A percentile compares a stretch with the other conserved stretches of the same genome.
Evolutionary conservation across 352 stramenopile species (phyloP).

Genomic region (Globisporangium uncinulatum): DNA sequence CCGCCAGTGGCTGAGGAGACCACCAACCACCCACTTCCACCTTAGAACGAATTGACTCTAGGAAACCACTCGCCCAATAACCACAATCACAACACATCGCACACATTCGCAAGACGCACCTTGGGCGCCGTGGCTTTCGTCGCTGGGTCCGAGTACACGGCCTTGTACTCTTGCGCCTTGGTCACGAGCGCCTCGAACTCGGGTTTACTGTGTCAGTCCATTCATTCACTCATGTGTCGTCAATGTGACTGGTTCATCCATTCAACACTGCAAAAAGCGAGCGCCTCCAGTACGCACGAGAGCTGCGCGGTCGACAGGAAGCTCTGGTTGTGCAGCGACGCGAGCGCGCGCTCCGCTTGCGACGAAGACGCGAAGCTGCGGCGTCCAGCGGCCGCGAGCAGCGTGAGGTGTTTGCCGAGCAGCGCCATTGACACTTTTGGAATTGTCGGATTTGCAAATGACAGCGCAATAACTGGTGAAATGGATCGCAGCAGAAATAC

Average conservation of each 20-base stretch:
- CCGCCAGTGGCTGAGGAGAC: conserved; percentile 51
- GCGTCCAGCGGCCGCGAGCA: not conserved
- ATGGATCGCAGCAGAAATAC: too few species aligned
- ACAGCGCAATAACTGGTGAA: too few species aligned
- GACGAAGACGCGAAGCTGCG: not conserved
- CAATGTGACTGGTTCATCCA: too few species aligned
- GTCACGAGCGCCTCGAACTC: conserved; percentile 57
- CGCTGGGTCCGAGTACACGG: conserved; percentile 43
- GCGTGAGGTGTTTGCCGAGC: too few species aligned
- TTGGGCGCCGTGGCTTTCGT: conserved; percentile 55
- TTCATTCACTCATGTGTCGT: not conserved
- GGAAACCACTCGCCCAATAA: too few species aligned
- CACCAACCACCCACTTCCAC: too few species aligned
- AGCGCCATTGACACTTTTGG: too few species aligned
- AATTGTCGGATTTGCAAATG: too few species aligned
- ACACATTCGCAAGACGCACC: too few species aligned
- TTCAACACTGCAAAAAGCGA: too few species aligned
- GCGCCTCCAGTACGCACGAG: conserved; percentile 27
- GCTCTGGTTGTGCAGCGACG: conserved; percentile 51
- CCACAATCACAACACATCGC: too few species aligned
- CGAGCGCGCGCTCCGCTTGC: conserved; percentile 12
- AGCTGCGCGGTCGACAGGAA: conserved; percentile 74
- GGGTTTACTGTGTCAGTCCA: conserved; percentile 10
- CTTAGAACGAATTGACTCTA: too few species aligned
- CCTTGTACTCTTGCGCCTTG: conserved; percentile 68